Conservation (phyloP, 2,329 filamentous ascomycete genomes). For the Clarireedia monteithiana region DNA sequence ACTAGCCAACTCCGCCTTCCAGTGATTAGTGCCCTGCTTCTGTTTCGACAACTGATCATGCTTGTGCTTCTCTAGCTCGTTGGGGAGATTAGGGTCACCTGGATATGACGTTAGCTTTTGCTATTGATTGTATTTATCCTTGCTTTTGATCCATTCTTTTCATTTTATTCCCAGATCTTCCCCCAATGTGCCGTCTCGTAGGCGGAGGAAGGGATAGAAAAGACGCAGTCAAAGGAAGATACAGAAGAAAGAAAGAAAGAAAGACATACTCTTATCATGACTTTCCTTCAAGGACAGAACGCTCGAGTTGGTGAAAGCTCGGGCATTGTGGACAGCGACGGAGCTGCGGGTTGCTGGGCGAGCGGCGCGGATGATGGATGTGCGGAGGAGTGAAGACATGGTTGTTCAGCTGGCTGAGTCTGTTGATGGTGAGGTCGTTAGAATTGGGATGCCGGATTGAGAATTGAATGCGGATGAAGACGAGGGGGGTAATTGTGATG, state of each 20-base stretch:
- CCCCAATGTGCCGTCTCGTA: background rate
- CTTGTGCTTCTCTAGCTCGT: conserved; percentile 47
- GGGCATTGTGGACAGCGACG: background rate
- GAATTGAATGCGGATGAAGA: background rate
- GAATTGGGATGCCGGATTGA: too few species aligned
- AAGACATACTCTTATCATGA: conserved; percentile 22
- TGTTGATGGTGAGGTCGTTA: background rate
- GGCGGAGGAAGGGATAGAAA: background rate
- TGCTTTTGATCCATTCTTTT: too few species aligned
- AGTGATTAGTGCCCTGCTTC: conserved; percentile 61
- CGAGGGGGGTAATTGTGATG: background rate
- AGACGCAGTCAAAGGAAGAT: background rate
- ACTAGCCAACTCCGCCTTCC: conserved; percentile 70
- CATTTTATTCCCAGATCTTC: background rate
- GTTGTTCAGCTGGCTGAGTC: background rate
- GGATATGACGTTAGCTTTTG: background rate
- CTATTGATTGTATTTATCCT: too few species aligned
- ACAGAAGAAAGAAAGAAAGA: background rate
- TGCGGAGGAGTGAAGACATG: conserved; percentile 25
- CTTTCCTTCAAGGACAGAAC: conserved; percentile 24
- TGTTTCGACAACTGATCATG: conserved; percentile 57
- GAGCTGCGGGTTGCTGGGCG: conserved; percentile 3
- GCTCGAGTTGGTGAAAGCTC: conserved; percentile 17
- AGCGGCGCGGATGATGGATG: conserved; percentile 11
- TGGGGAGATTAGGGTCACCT: conserved; percentile 28